Conservation (phyloP, 371 early-diverging fungal genomes). For the Rhizopus sp. region DNA sequence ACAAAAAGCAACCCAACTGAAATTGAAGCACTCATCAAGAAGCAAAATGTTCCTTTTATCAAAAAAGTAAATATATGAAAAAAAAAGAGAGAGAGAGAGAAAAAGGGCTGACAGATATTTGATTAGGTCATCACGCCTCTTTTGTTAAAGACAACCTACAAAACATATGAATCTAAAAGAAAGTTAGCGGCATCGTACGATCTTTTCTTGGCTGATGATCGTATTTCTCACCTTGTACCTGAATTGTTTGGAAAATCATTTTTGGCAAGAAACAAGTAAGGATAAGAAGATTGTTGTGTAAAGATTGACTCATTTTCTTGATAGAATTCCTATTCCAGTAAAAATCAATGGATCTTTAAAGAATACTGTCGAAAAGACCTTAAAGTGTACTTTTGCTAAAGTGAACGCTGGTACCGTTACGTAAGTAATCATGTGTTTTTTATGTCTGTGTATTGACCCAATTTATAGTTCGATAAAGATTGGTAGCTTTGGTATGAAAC, state of each 20-base stretch:
- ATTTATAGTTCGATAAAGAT: conserved; percentile 17
- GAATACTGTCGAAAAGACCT: conserved; percentile 11
- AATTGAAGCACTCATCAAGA: conserved; percentile 14
- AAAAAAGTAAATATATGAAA: conserved; percentile 18
- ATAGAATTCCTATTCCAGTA: conserved; percentile 14
- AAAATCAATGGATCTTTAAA: conserved; percentile 14
- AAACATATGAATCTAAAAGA: conserved; percentile 78
- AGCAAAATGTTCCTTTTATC: conserved; percentile 3
- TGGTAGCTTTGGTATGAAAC: conserved; percentile 24
- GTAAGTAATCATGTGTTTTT: conserved; percentile 12
- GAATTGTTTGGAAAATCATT: conserved; percentile 78
- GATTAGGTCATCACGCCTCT: neutral
- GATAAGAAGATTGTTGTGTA: neutral
- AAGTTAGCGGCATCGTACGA: conserved; percentile 70
- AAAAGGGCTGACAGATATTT: neutral
- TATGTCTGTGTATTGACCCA: neutral
- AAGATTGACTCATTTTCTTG: neutral
- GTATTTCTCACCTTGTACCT: conserved; percentile 74
- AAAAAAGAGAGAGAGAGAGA: too few relatives aligned
- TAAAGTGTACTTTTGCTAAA: conserved; percentile 17
- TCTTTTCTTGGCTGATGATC: conserved; percentile 84
- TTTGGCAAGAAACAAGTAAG: conserved; percentile 77
- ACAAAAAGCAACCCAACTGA: conserved; percentile 11
- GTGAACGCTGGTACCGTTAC: conserved; percentile 11
- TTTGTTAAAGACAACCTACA: conserved; percentile 57